Conservation (phyloP, 83 land plant species). For the Diphasiastrum complanatum region DNA sequence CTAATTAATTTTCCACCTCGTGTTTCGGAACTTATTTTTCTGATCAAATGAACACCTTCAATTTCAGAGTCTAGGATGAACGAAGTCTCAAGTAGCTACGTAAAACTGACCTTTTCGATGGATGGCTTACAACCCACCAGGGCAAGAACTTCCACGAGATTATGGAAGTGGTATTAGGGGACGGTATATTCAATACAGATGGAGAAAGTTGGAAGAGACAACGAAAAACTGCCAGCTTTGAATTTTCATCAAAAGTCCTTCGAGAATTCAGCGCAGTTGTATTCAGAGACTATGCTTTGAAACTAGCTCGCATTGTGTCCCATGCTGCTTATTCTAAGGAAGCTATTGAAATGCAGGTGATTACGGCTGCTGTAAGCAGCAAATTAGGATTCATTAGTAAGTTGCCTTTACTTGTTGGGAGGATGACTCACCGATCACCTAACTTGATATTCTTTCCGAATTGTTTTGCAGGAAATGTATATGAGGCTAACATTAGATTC, state of each 20-base stretch:
- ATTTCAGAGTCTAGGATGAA: slow-evolving; percentile 1
- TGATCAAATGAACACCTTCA: not conserved
- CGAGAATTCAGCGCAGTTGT: slow-evolving; percentile 78
- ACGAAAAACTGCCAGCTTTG: slow-evolving; percentile 83
- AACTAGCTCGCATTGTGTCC: slow-evolving; percentile 48
- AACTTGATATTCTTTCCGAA: not conserved
- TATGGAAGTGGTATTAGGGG: slow-evolving; percentile 76
- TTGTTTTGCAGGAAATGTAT: slow-evolving; percentile 57
- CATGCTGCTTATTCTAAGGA: slow-evolving; percentile 25
- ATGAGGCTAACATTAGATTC: slow-evolving; percentile 95
- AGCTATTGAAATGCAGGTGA: slow-evolving; percentile 75
- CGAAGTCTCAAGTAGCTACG: no score
- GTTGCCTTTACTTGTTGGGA: not conserved
- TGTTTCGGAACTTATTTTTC: not conserved
- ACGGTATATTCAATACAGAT: slow-evolving; percentile 85
- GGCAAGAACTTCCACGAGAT: slow-evolving; percentile 57
- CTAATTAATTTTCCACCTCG: not conserved
- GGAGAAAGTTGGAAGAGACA: slow-evolving; percentile 85
- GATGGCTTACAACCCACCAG: slow-evolving; percentile 18
- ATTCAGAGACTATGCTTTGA: slow-evolving; percentile 65
- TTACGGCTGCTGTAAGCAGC: not conserved
- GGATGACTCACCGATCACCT: not conserved
- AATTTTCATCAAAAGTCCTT: slow-evolving; percentile 70
- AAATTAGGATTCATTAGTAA: not conserved
- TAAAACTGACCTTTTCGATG: not conserved